These are phyloP conservation scores for Ophiorrhiza pumila DNA, from an alignment of 257 asterid species.

Conservation along the genomic window DNA sequence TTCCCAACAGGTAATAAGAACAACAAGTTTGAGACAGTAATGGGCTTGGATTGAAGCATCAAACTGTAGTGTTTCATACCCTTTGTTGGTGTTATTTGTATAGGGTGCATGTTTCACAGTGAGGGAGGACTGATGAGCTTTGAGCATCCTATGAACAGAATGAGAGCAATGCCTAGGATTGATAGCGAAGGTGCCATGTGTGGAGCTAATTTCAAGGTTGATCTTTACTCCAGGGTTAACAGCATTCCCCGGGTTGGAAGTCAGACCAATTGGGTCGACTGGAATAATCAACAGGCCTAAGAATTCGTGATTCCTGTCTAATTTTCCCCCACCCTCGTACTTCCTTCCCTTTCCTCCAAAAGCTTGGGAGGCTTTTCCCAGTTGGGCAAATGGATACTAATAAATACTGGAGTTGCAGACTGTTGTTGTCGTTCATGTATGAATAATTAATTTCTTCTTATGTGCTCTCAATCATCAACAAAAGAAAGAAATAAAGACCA, in stretches of 20 bases:
- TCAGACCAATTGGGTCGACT: conserved; percentile 63
- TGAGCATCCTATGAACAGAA: conserved; percentile 79
- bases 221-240: conserved; percentile 59
- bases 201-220: conserved; percentile 82
- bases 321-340: not conserved
- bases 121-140: conserved; percentile 83
- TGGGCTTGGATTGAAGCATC: not conserved
- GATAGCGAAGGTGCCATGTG: conserved; percentile 84
- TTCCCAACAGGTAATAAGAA: conserved; percentile 58
- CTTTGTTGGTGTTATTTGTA: not conserved
- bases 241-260: conserved; percentile 90
- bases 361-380: not conserved
- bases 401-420: not conserved
- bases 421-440: not conserved
- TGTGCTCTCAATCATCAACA: not conserved
- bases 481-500: not conserved
- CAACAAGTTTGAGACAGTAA: not conserved
- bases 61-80: not conserved
- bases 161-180: conserved; percentile 75
- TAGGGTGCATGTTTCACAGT: conserved; percentile 80
- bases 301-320: not conserved
- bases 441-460: not conserved
- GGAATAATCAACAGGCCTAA: conserved; percentile 22
- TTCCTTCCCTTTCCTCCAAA: not conserved
- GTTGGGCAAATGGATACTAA: not conserved